Base-by-base conservation (phyloP, 495 filamentous ascomycete species). In the Tuber melanosporum region DNA sequence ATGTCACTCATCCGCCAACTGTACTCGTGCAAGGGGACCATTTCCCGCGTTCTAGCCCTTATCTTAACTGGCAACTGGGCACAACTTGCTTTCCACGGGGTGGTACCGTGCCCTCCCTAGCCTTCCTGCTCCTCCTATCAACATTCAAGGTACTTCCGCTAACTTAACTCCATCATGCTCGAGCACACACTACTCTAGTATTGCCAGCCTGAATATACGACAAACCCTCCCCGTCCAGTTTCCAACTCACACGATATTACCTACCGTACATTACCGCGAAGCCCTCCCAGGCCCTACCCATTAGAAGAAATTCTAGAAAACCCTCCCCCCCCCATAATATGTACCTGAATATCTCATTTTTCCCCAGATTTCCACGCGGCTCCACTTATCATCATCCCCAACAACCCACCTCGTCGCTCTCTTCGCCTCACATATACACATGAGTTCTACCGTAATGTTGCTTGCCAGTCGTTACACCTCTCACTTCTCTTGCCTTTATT, bases 301-400 rank as follows among this genome's bases (percentile, higher is more conserved):
- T 62, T 62, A 62, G 52, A 62, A 62, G 52, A 32, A 62, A 62
- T 62, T 62, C 52, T 62, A 62, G 52, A 62, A 62, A 32, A 62
- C 52, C 52, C 49, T 73, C 74, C 78, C 52, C n/a, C n/a, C n/a
- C 10, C 52, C 52, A 62, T 62, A 32, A 62, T 62, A 62, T 76
- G 78, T 80, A 49, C 78, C 78, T 80, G 77, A 80, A 80, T 80
- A 76, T 79, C 73, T 76, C 20, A 39, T 75, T 43, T 79, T 80
- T 76, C 78, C 78, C 78, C 78, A 72, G 78, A 80, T 80, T 66
- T 80, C 78, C 78, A 80, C 78, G 78, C 78, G 78, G 78, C 78
- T 76, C 78, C 78, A 80, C 77, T 80, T 32, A 80, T 76, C 77
- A 44, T 49, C 73, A 72, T 73, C 77, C 77, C 78, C 78, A 76